Evolutionary conservation across 805 yeast species (phyloP), one percentile per base, ranked within the genome.

Genomic region (Wickerhamiella nectarea): DNA sequence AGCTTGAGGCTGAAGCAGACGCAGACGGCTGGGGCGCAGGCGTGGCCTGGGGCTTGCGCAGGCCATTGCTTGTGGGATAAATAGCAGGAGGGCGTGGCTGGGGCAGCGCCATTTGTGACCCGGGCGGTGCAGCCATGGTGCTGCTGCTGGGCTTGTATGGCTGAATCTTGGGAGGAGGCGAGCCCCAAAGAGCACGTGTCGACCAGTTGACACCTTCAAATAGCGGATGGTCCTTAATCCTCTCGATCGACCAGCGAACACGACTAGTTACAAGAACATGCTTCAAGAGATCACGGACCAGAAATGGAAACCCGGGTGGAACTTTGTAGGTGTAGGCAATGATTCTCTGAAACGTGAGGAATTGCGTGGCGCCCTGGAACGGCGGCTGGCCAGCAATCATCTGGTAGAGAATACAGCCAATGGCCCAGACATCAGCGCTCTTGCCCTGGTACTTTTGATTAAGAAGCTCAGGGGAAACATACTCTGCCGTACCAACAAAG

Each of bases 401-500:
- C 60, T 86, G 96, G 59, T 70, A 86, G 33, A 87, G 61, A 29
- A 86, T 81, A 61, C 96, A 86, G 1, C 95, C 96, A 45, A 85
- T 60, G 1, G 96, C 95, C 96, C 96, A 86, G n/a, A 83, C 62
- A 59, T 86, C 96, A 25, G 89, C 71, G 49, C 79, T 80, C 56
- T 75, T 81, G 15, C 94, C 91, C 56, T 94, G 84, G 29, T 72
- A 68, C 58, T 89, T 91, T 53, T 74, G 70, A 39, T 77, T 72
- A 39, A 91, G 66, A 34, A 91, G 65, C 59, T 91, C 98, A 0
- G 97, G 98, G 0, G 94, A 79, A 2, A 91, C 95, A 56, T 87
- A 87, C 57, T 87, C 96, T 0, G 97, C 97, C 1, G 98, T 89
- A 0, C 98, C 98, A 3, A 89, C 97, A 66, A 89, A 91, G 0